Base-by-base conservation (phyloP, 306 rosid genomes). In the Dicorynia guianensis region DNA sequence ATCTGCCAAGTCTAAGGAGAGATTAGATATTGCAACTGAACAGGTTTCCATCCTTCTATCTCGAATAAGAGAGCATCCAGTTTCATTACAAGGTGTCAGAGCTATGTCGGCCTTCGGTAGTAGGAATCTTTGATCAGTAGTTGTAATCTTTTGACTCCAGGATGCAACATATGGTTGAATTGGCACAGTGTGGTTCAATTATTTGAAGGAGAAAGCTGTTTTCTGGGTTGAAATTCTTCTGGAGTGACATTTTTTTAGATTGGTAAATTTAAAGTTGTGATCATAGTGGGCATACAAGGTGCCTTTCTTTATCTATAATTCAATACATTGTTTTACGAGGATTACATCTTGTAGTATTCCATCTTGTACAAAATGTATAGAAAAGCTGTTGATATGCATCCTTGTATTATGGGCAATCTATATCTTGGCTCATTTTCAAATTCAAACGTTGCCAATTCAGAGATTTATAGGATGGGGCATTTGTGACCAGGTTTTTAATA, bases 1-100 rank as follows among this genome's bases (percentile, higher is more conserved):
- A 80, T 91, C 98, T 44, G 80, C 96, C 3, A 94, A 94, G 85
- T 94, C 98, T 13, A 83, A 81, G 75, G 98, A 94, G 73, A 89
- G 97, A 63, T 78, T 94, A 25, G 97, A 89, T 75, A 78, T 87
- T 40, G 96, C 98, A 35, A 89, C 92, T 3, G 96, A 94, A 74
- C 97, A 94, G 62, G 89, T 88, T 38, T 83, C 96, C 11, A 50
- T 84, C 57, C 93, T 94, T 67, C 80, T 91, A 46, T 89, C 97
- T 66, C 90, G 87, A 17, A 68, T 91, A 74, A 82, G 89, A 79
- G 98, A 91, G 78, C 91, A 84, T 72, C 94, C 98, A 6, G 86
- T 88, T 77, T 84, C 90, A n/a, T 70, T 88, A 46, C 91, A 90
- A 80, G 82, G 84, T 75, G 80, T 81, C 6, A 82, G 92, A 81